Evolutionary conservation across 441 rosid genomes (phyloP), one percentile per base, ranked within the genome.

Genomic region (Hura crepitans): DNA sequence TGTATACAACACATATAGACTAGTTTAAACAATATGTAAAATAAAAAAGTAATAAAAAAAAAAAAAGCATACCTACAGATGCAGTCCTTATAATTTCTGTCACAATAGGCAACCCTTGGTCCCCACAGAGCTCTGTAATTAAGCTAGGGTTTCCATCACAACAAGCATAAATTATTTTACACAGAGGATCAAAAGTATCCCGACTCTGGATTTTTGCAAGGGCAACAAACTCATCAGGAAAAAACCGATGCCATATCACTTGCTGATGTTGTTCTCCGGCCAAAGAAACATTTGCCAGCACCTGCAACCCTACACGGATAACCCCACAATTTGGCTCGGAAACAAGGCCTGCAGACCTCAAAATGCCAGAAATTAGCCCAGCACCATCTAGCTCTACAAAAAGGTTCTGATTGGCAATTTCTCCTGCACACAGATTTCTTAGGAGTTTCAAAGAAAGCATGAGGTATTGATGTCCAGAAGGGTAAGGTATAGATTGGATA

Each of bases 371-470:
- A 54, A 90, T 18, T 62, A 78, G 49, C 37, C 46, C 71, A 22
- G 81, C 78, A 12, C 96, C 98, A 33, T 76, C 55, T 18, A 55
- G 63, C 17, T 75, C 75, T 20, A 90, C 56, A 76, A 91, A 90
- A n/a, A 80, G 75, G 63, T 77, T 70, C 79, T 90, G 93, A 79
- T 88, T 87, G 13, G 59, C 43, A 46, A 70, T n/a, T 46, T 90
- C 97, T 17, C 96, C 94, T 2, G 97, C 96, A 72, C 90, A 90
- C 4, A 91, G 80, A 74, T 90, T 94, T 15, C 97, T 83, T 35
- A 85, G 80, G 75, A 94, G 80, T 70, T 85, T 94, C 6, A 86
- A 60, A 42, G 86, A 77, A 56, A 82, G 85, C 1, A 55, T 15
- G 18, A 90, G 84, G 49, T 70, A 73, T 39, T 75, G 70, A 35